Percentiles rank a stretch among this genome's conserved stretches.
These are phyloP conservation scores for Infundibulicybe gibba DNA, from an alignment of 768 basidiomycete genomes.

Conservation along the genomic window DNA sequence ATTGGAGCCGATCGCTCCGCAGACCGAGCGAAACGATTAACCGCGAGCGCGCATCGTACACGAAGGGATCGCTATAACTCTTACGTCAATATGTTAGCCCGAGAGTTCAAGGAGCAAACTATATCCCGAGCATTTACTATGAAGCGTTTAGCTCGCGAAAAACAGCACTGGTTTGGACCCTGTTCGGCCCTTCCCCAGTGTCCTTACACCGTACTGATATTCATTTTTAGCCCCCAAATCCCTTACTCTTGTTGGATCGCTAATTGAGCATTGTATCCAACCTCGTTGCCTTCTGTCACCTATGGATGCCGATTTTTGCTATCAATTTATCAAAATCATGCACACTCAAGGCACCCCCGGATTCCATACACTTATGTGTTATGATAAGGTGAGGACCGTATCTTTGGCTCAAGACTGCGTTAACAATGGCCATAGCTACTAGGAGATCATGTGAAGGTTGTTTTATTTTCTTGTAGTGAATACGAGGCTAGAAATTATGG, in stretches of 20 bases:
- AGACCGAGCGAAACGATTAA: slow-evolving; percentile 56
- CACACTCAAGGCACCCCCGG: slow-evolving; percentile 87
- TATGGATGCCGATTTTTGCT: slow-evolving; percentile 94
- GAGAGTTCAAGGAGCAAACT: slow-evolving; percentile 77
- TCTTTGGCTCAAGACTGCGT: background rate
- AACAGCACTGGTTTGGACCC: slow-evolving; percentile 79
- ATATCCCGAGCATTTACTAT: slow-evolving; percentile 69
- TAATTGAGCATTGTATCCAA: slow-evolving; percentile 90
- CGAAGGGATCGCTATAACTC: slow-evolving; percentile 63
- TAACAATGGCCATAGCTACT: slow-evolving; percentile 57
- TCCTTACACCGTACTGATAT: slow-evolving; percentile 4
- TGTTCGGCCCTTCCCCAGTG: slow-evolving; percentile 24
- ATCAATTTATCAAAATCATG: slow-evolving; percentile 84
- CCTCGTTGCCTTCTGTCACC: slow-evolving; percentile 92
- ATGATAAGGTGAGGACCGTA: slow-evolving; percentile 60
- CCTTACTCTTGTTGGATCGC: slow-evolving; percentile 47
- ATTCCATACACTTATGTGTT: slow-evolving; percentile 83
- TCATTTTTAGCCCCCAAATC: slow-evolving; percentile 38
- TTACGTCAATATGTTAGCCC: slow-evolving; percentile 55
- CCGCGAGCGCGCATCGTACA: slow-evolving; percentile 53
- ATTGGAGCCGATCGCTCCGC: slow-evolving; percentile 68
- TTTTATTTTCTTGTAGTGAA: slow-evolving; percentile 92
- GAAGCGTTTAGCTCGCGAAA: slow-evolving; percentile 75
- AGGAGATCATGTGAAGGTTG: slow-evolving; percentile 76
- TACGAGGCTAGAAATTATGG: slow-evolving; percentile 96